These are phyloP conservation scores for Emericellopsis terricola DNA, from an alignment of 495 filamentous ascomycete species.

Conservation along the genomic window DNA sequence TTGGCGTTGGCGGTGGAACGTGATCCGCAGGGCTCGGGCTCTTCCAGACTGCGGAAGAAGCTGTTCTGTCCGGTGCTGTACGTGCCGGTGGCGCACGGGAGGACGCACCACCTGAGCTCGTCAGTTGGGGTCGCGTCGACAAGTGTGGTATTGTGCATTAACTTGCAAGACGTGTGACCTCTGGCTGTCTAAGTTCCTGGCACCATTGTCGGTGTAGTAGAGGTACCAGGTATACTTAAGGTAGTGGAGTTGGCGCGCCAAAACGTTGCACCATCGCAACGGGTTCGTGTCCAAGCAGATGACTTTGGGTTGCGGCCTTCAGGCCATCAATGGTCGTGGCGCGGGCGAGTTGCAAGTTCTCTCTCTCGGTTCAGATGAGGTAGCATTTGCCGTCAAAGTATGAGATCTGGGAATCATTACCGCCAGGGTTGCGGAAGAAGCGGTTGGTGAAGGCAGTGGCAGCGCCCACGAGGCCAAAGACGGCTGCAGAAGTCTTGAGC, in stretches of 20 bases:
- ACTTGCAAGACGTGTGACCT: not conserved
- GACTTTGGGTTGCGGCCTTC: slow-evolving; percentile 25
- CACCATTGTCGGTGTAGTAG: not conserved
- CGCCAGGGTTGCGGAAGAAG: slow-evolving; percentile 1
- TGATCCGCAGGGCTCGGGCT: not conserved
- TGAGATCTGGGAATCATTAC: slow-evolving; percentile 26
- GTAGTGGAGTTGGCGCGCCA: slow-evolving; percentile 34
- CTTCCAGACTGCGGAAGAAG: not conserved
- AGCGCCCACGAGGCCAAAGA: not conserved
- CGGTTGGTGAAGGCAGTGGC: slow-evolving; percentile 2
- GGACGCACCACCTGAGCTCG: not conserved
- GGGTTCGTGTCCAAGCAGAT: slow-evolving; percentile 21
- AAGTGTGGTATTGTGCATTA: too few relatives aligned
- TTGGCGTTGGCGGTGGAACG: not conserved
- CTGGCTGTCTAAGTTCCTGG: not conserved
- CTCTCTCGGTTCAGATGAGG: slow-evolving; percentile 30
- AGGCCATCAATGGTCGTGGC: slow-evolving; percentile 29
- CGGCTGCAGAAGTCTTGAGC: not conserved
- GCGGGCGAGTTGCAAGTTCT: slow-evolving; percentile 25
- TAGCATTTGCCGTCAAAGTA: slow-evolving; percentile 30
- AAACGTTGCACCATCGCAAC: slow-evolving; percentile 30
- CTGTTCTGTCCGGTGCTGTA: not conserved
- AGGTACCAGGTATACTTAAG: slow-evolving; percentile 10
- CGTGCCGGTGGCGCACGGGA: not conserved
- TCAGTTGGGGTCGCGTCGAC: too few relatives aligned